Evolutionary conservation across 1,284 basidiomycete genomes (phyloP), one percentile per base, ranked within the genome.

Genomic region (Mycena sp.): DNA sequence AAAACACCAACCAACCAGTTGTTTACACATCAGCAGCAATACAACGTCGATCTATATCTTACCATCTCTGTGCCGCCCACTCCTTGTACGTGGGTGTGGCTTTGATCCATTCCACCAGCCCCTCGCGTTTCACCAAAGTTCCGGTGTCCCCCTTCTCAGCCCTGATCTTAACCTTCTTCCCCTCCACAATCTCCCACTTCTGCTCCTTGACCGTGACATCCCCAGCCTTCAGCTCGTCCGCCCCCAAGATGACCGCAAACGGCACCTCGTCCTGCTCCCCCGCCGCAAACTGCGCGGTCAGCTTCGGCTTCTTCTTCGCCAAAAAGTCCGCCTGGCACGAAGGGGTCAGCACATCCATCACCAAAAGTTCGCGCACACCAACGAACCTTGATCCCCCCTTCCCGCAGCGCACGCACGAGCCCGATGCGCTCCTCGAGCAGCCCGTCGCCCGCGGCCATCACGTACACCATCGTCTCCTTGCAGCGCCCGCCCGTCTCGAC

Each of bases 401-500:
- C 90, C 76, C 98, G 88, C 58, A 99, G 81, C 79, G 93, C 88
- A 73, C 89, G 89, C 48, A 91, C 93, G 21, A 99, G 85, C 72
- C 79, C 81, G 74, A 99, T 91, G 21, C 98, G 87, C 80, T 98
- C 95, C 72, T 89, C 87, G 45, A 99, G 78, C 65, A 99, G 75
- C 6, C 96, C 95, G 71, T 96, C 95, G 9, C 96, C 96, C 48
- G 96, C 90, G 29, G 92, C 90, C 85, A 99, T 92, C 58, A 99
- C 93, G 78, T 91, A 99, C 43, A 93, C 96, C 83, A 98, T 92
- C 51, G 95, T 96, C 75, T 94, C 95, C 80, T 98, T 99, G 54
- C 89, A 90, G 72, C 96, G 84, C 78, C 87, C 87, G 4, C 92
- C 88, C 69, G 83, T 83, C 71, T 91, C 91, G 25, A 85, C 86